Conservation (phyloP, 2,329 filamentous ascomycete species). For the Phyllosticta ampelicida region DNA sequence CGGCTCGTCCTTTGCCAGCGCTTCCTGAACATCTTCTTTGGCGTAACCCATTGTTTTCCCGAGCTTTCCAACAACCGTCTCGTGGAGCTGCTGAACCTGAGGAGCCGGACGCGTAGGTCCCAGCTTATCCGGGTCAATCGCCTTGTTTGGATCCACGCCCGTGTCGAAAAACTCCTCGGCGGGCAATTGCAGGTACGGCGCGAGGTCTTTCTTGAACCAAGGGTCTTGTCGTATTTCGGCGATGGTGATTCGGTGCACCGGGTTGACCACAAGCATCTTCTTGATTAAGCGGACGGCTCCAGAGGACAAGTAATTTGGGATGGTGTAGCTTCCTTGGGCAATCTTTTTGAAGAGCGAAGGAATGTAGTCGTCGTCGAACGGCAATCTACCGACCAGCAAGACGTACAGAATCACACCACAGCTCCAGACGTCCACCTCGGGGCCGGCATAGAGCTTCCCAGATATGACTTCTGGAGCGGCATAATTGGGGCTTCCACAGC, state of each 20-base stretch:
- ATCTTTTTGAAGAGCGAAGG: slow-evolving; percentile 97
- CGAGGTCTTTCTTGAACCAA: slow-evolving; percentile 85
- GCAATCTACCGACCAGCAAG: slow-evolving; percentile 56
- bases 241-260: slow-evolving; percentile 87
- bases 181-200: slow-evolving; percentile 74
- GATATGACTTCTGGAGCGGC: slow-evolving; percentile 96
- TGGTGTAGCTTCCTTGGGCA: slow-evolving; percentile 82
- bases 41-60: slow-evolving; percentile 98
- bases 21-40: slow-evolving; percentile 89
- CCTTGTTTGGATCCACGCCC: slow-evolving; percentile 84
- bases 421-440: slow-evolving; percentile 98
- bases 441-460: slow-evolving; percentile 92
- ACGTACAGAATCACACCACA: slow-evolving; percentile 75
- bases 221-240: slow-evolving; percentile 85
- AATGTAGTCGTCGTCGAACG: slow-evolving; percentile 98
- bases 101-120: slow-evolving; percentile 60
- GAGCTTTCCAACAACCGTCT: slow-evolving; percentile 87
- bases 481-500: slow-evolving; percentile 96
- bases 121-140: slow-evolving; percentile 73
- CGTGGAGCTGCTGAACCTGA: slow-evolving; percentile 80
- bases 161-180: slow-evolving; percentile 89
- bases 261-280: slow-evolving; percentile 91
- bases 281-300: slow-evolving; percentile 76
- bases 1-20: slow-evolving; percentile 80
- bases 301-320: slow-evolving; percentile 80